Evolutionary conservation across 176 grass and related monocot species (phyloP).

Genomic region (Carex parvula): DNA sequence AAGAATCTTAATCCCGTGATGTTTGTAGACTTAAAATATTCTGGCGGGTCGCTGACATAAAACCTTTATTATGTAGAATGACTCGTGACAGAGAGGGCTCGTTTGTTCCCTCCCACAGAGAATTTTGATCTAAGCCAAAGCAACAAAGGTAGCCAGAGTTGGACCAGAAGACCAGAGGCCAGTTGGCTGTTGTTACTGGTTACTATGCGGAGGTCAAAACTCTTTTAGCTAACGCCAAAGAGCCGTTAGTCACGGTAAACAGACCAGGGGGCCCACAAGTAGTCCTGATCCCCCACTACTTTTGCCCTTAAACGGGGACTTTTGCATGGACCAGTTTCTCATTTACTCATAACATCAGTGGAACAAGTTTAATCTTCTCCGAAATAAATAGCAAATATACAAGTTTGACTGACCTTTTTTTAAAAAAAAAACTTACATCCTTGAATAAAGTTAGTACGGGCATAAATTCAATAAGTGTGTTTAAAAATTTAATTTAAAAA

Average conservation of each 20-base stretch:
- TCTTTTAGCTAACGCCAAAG: not conserved
- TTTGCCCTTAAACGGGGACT: not conserved
- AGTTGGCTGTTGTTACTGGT: constrained; percentile 7
- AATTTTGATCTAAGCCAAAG: not conserved
- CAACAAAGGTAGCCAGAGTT: not conserved
- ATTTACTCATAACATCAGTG: not conserved
- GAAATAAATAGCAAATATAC: not conserved
- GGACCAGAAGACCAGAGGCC: not conserved
- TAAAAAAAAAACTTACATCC: no score
- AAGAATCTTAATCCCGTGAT: constrained; percentile 1
- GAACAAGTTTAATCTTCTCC: not conserved
- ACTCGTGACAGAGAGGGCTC: not conserved
- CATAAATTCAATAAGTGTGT: no score
- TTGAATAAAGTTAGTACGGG: no score
- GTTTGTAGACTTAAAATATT: not conserved
- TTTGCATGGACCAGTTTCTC: not conserved
- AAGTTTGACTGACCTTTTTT: not conserved
- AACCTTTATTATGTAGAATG: no score
- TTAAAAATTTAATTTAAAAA: no score
- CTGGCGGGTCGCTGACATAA: not conserved
- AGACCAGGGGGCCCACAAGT: not conserved
- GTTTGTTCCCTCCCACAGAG: not conserved
- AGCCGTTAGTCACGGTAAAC: constrained; percentile 21
- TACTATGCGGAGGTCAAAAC: constrained; percentile 15
- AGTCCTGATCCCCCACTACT: constrained; percentile 10